phyloP scores from a whole-genome alignment of 805 yeast genomes.

The Starmera dryadoides region DNA sequence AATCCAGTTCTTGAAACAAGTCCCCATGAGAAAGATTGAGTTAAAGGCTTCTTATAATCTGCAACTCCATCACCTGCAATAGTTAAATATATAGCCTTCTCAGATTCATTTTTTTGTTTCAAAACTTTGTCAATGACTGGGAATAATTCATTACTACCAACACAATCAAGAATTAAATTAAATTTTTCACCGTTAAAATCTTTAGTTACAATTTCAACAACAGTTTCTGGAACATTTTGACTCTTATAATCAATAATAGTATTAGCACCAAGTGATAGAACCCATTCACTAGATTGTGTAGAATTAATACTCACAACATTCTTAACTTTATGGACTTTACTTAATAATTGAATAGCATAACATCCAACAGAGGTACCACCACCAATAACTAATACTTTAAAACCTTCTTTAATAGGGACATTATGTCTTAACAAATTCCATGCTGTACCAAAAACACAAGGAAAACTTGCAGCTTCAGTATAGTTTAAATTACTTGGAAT shows the following conservation, averaged over 20 bases:
- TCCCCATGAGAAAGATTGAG: slow-evolving; percentile 6
- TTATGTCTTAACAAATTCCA: slow-evolving; percentile 27
- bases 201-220: slow-evolving; percentile 24
- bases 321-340: slow-evolving; percentile 35
- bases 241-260: slow-evolving; percentile 49
- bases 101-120: slow-evolving; percentile 32
- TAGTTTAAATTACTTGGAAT: slow-evolving; percentile 34
- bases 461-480: slow-evolving; percentile 54
- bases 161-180: slow-evolving; percentile 58
- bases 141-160: slow-evolving; percentile 50
- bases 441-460: slow-evolving; percentile 62
- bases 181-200: slow-evolving; percentile 34
- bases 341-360: slow-evolving; percentile 49
- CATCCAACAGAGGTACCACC: slow-evolving; percentile 69
- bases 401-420: slow-evolving; percentile 29
- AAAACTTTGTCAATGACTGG: slow-evolving; percentile 33
- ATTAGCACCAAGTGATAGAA: slow-evolving; percentile 49
- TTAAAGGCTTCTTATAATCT: slow-evolving; percentile 15
- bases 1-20: slow-evolving; percentile 7
- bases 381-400: slow-evolving; percentile 59
- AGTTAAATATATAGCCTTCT: slow-evolving; percentile 44
- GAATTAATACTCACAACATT: slow-evolving; percentile 55
- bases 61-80: slow-evolving; percentile 48
- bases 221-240: slow-evolving; percentile 29
- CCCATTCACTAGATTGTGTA: slow-evolving; percentile 35